These are phyloP conservation scores for Drechmeria coniospora DNA, from an alignment of 2,329 filamentous ascomycete genomes.

Conservation along the genomic window DNA sequence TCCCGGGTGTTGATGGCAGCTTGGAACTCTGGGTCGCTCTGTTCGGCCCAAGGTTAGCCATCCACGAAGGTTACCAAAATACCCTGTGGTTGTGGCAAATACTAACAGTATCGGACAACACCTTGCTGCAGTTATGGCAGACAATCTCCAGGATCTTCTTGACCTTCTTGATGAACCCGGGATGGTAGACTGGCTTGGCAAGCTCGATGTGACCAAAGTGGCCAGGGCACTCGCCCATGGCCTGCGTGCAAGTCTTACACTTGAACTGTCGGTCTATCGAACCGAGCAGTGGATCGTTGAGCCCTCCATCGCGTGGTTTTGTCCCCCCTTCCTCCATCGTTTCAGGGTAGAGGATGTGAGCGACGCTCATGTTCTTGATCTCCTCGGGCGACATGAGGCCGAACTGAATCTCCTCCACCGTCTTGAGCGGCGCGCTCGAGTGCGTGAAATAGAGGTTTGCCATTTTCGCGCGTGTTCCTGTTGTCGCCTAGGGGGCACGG, in stretches of 20 bases:
- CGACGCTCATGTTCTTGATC: constrained; percentile 97
- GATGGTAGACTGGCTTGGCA: constrained; percentile 86
- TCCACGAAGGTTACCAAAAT: constrained; percentile 31
- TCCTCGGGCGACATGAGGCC: constrained; percentile 94
- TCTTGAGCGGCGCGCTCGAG: constrained; percentile 91
- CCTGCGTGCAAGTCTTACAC: constrained; percentile 91
- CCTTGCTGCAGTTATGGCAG: constrained; percentile 97
- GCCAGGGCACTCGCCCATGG: constrained; percentile 89
- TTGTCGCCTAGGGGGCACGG: neutral
- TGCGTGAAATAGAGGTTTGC: constrained; percentile 81
- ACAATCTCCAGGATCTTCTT: constrained; percentile 99
- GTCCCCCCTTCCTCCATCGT: constrained; percentile 96
- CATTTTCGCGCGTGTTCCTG: constrained; percentile 44
- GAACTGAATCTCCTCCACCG: constrained; percentile 98
- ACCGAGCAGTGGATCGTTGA: constrained; percentile 91
- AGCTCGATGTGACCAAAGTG: constrained; percentile 99
- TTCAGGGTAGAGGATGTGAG: constrained; percentile 93
- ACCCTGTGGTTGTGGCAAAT: constrained; percentile 38
- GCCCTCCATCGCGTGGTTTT: constrained; percentile 75
- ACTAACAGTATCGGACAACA: constrained; percentile 97
- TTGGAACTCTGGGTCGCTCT: constrained; percentile 74
- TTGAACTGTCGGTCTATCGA: constrained; percentile 93
- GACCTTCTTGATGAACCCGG: constrained; percentile 94
- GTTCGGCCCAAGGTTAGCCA: constrained; percentile 42
- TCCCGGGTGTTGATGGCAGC: constrained; percentile 74